Conservation (phyloP, 192 early-diverging fungal genomes). For the Coemansia asiatica region DNA sequence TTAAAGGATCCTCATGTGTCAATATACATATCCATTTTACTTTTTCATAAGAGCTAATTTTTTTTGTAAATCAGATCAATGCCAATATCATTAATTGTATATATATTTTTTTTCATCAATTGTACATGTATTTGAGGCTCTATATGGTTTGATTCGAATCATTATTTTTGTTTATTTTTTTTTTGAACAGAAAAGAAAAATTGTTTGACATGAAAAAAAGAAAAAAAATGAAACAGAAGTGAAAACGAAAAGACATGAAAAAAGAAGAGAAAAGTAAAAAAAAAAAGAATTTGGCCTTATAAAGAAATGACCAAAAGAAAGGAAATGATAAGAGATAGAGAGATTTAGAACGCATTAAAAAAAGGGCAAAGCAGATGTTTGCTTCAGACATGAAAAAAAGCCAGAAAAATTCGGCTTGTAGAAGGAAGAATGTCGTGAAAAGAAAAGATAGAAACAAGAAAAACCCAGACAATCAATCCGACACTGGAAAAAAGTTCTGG, state of each 20-base stretch:
- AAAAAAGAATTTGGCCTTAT: not conserved
- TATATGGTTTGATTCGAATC: not conserved
- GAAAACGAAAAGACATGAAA: constrained; percentile 4
- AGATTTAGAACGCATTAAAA: constrained; percentile 6
- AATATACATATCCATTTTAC: no score
- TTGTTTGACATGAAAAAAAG: not conserved
- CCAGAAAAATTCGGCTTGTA: not conserved
- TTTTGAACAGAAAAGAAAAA: constrained; percentile 4
- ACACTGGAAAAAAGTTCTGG: constrained; percentile 6
- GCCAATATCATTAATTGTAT: no score
- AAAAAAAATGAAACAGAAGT: not conserved
- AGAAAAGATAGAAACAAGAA: constrained; percentile 12
- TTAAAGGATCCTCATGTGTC: not conserved
- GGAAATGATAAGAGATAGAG: constrained; percentile 16
- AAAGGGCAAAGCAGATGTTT: not conserved
- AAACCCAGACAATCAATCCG: not conserved
- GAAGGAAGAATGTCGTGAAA: not conserved
- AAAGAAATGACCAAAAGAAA: not conserved
- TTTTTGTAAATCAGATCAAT: no score
- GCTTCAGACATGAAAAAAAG: constrained; percentile 9
- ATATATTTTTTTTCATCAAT: no score
- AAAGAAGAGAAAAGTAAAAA: constrained; percentile 10
- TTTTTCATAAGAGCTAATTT: no score
- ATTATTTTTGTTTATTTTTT: not conserved
- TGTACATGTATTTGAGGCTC: not conserved